Base-by-base conservation (phyloP, 345 rosid species). In the Eucalyptus cloeziana region DNA sequence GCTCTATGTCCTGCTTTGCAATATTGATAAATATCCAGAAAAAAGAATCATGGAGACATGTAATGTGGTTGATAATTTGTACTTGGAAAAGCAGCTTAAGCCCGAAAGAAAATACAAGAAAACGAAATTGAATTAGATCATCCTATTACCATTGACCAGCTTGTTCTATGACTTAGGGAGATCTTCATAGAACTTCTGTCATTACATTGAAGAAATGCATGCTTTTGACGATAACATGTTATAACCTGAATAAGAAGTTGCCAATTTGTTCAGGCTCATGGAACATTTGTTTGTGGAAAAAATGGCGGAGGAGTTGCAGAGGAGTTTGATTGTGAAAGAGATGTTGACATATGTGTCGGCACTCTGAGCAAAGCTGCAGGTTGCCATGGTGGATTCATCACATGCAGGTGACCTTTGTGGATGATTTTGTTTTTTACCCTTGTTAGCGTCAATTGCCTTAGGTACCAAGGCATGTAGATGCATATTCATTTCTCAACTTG, bases 291-390 rank as follows among this genome's bases (percentile, higher is more conserved):
- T 88, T 97, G 99, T 89, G 99, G 99, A 86, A 93, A 94, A 92
- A 92, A 90, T 88, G 99, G 99, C 15, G 97, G 98, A 31, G 99
- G 99, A 85, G 98, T 97, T 80, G 98, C 99, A 1, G 98, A 97
- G 92, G 94, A 93, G 89, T 97, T 94, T 92, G 89, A 94, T 85
- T 97, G 99, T 93, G 99, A 96, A 91, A 88, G 88, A 43, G 96
- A 96, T 88, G 93, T 97, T 89, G 99, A 97, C 92, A 87, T 96
- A 92, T 96, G 97, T 83, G 91, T 97, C 51, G 99, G 99, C 90
- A 96, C 99, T 87, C 91, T 98, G 91, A 98, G 99, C 91, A 98
- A 98, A 89, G 99, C 99, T 58, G 99, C 97, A 60, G 99, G 99
- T 91, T 96, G 99, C 95, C 98, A 95, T 89, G 99, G 99, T 49